Conservation (phyloP, 306 rosid genomes). For the Cyamopsis tetragonoloba region DNA sequence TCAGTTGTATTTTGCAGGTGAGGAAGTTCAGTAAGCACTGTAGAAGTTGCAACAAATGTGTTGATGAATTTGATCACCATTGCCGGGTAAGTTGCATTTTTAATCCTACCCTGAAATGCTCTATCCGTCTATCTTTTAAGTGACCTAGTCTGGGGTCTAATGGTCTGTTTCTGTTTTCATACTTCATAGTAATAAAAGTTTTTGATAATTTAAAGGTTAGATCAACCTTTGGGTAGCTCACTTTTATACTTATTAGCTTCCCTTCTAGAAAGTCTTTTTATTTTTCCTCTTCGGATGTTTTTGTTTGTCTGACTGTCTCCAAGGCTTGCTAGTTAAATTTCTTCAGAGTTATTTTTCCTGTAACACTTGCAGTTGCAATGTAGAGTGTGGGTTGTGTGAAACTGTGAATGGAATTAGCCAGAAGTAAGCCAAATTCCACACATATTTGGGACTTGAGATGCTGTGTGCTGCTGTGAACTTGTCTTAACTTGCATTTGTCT, state of each 20-base stretch:
- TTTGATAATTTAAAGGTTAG: not conserved
- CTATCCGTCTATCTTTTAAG: too few relatives aligned
- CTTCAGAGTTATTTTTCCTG: not conserved
- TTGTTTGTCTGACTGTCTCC: conserved; percentile 16
- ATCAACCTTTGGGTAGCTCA: not conserved
- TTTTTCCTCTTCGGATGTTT: not conserved
- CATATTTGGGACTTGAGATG: conserved; percentile 5
- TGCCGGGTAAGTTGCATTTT: conserved; percentile 57
- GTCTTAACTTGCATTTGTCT: conserved; percentile 9
- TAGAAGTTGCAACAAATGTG: conserved; percentile 85
- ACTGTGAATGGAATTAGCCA: not conserved
- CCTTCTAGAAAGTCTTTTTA: not conserved
- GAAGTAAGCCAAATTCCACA: conserved; percentile 4
- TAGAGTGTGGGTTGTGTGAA: conserved; percentile 1
- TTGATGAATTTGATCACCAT: conserved; percentile 86
- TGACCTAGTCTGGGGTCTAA: not conserved
- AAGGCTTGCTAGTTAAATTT: not conserved
- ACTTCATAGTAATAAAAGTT: not conserved
- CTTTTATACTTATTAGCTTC: not conserved
- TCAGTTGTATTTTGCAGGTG: conserved; percentile 45
- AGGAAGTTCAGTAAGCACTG: conserved; percentile 84
- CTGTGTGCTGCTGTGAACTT: not conserved
- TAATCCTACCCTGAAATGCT: not conserved
- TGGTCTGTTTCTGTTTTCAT: not conserved
- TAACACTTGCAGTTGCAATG: not conserved